A percentile compares a stretch with the other conserved stretches of the same genome.
phyloP scores from a whole-genome alignment of 139 green algal genomes.

The Asterochloris erici region DNA sequence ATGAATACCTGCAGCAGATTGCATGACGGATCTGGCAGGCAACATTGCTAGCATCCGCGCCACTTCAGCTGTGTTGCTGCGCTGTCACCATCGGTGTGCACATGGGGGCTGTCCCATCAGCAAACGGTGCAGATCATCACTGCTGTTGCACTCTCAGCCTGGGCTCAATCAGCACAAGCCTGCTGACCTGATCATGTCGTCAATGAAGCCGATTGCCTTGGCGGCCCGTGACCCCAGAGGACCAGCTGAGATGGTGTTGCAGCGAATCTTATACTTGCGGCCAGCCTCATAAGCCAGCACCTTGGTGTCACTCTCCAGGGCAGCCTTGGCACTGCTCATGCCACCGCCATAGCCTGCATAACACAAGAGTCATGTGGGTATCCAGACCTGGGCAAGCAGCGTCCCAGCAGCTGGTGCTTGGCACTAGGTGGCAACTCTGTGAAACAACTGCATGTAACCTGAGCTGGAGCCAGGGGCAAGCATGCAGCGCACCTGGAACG shows the following conservation, averaged over 20 bases:
- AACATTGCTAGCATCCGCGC: not conserved
- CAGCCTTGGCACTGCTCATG: conserved; percentile 96
- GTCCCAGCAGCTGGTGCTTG: not conserved
- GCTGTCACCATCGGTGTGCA: too few species aligned
- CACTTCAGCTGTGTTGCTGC: too few species aligned
- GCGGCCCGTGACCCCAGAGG: conserved; percentile 92
- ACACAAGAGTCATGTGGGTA: not conserved
- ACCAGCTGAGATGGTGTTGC: conserved; percentile 87
- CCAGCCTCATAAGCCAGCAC: conserved; percentile 97
- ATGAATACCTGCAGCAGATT: conserved; percentile 62
- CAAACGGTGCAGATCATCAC: too few species aligned
- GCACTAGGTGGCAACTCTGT: not conserved
- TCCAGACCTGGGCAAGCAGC: not conserved
- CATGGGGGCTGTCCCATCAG: too few species aligned
- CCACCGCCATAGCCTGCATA: conserved; percentile 90
- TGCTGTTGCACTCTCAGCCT: too few species aligned
- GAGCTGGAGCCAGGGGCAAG: not conserved
- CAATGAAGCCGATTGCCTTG: conserved; percentile 99
- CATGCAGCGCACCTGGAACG: conserved; percentile 68
- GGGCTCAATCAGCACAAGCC: too few species aligned
- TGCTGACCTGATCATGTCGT: conserved; percentile 95
- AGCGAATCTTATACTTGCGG: conserved; percentile 82
- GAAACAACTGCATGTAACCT: not conserved
- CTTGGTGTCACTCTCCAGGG: conserved; percentile 93
- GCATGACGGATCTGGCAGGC: not conserved